Conservation (phyloP, 805 yeast species). For the Candida arabinofermentans region DNA sequence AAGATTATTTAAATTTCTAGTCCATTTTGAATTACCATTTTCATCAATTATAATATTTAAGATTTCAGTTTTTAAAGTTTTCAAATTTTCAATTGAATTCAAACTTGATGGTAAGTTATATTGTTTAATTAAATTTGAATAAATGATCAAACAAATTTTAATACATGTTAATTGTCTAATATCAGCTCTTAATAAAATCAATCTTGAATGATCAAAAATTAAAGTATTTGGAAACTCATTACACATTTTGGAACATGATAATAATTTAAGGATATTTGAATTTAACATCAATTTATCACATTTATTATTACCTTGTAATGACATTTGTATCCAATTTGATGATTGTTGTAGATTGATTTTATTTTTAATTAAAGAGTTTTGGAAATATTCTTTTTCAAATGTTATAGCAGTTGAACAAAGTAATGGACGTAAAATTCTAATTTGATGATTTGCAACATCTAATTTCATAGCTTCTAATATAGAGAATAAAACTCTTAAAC, state of each 20-base stretch:
- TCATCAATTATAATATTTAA: constrained; percentile 79
- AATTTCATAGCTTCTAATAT: constrained; percentile 91
- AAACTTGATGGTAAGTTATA: constrained; percentile 30
- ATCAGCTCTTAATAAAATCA: constrained; percentile 77
- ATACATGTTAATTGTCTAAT: constrained; percentile 80
- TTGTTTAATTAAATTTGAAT: constrained; percentile 56
- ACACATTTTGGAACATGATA: constrained; percentile 78
- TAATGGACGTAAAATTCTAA: constrained; percentile 77
- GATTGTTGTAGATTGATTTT: constrained; percentile 60
- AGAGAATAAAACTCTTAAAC: constrained; percentile 71
- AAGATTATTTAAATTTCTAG: constrained; percentile 69
- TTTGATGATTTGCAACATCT: constrained; percentile 93
- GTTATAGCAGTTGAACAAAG: constrained; percentile 83
- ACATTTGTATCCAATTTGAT: constrained; percentile 59
- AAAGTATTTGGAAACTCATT: constrained; percentile 79
- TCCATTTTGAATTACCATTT: constrained; percentile 87
- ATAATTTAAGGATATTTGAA: constrained; percentile 53
- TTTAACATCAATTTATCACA: constrained; percentile 34
- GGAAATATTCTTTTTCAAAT: constrained; percentile 82
- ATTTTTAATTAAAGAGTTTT: constrained; percentile 45
- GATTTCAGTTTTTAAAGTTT: constrained; percentile 62
- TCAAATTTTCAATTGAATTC: constrained; percentile 35
- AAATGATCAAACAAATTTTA: constrained; percentile 66
- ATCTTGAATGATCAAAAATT: constrained; percentile 78
- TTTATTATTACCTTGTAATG: constrained; percentile 14